Evolutionary conservation across 306 rosid species (phyloP), one percentile per base, ranked within the genome.

Genomic region (Lablab purpureus): DNA sequence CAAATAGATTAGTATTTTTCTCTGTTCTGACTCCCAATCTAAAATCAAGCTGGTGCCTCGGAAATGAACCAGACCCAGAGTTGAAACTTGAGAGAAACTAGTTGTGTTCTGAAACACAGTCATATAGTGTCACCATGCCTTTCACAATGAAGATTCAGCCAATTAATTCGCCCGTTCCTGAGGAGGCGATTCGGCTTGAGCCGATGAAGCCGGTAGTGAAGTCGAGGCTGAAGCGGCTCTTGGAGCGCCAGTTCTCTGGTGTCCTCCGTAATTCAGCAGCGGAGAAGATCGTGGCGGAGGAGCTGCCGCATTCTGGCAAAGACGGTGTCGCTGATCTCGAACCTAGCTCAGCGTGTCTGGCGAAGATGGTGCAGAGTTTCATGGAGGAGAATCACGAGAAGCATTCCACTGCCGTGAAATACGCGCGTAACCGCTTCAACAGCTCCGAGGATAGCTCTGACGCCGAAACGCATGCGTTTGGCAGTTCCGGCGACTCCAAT

Each of bases 61-160:
- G 47, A 54, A 78, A 80, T 87, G 90, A 79, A 79, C 80, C 47
- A 59, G 49, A 32, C 25, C 5, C 19, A 49, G 13, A 76, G 22
- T 47, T 79, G 75, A 83, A 47, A 41, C 49, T 9, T 0, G 3
- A 67, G 64, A 74, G 54, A 60, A 78, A 22, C 81, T 28, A 30
- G 28, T 17, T 73, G 47, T 63, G 58, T 27, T 49, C 40, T 19
- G 50, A 10, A 62, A 32, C 15, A 22, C 7, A 0, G 6, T 22
- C 28, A 8, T 68, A 7, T 2, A 17, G 58, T 50, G 83, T 73
- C 7, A 12, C 30, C 63, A 86, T 78, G 88, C 97, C 97, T 54
- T 91, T 88, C 45, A 77, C 91, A 1, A 91, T 91, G 97, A 94
- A 91, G 87, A 90, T 94, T 82, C 97, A 92, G 81, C 99, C 99